Evolutionary conservation across 2,329 filamentous ascomycete species (phyloP), one percentile per base, ranked within the genome.

Genomic region (Alternaria sp.): DNA sequence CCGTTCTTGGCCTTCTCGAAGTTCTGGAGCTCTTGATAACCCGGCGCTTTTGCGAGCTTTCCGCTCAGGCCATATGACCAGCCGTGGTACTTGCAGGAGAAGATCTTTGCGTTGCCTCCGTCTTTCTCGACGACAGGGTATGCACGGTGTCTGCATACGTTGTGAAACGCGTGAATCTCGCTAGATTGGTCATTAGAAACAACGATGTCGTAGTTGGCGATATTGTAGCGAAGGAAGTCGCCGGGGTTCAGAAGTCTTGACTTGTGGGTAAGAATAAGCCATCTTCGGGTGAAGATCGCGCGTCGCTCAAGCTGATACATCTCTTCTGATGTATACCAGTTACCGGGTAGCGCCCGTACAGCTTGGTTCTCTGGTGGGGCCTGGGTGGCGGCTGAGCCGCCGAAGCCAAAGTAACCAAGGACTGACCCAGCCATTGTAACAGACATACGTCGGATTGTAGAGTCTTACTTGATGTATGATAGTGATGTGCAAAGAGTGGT

Each of bases 201-300:
- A 38, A 75, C 62, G 46, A 76, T 66, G 24, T 85, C 79, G 74
- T 82, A 81, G 61, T 81, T 78, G 22, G 78, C 73, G 36, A 76
- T 79, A 38, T 75, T 75, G 46, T 81, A 88, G 20, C 83, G 81
- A 28, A 87, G 79, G 75, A 84, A 89, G 70, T 88, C 85, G 5
- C 87, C 87, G 7, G 80, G 67, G 49, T 86, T 83, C 58, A 73
- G 72, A 41, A 87, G 76, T 57, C 85, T 80, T 55, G 78, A 77
- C 65, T 82, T 78, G 80, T 88, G 81, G 54, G 86, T 87, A 26
- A 83, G 82, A 43, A 87, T 81, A 36, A 85, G 80, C 85, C 85
- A 87, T 67, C 83, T 83, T 65, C 81, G 80, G 41, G 85, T 87
- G 69, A 85, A 84, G 26, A 86, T 79, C 0, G 82, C 81, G 32